These are phyloP conservation scores for Hypoxylon lienhwacheense DNA, from an alignment of 495 filamentous ascomycete genomes.

Conservation along the genomic window DNA sequence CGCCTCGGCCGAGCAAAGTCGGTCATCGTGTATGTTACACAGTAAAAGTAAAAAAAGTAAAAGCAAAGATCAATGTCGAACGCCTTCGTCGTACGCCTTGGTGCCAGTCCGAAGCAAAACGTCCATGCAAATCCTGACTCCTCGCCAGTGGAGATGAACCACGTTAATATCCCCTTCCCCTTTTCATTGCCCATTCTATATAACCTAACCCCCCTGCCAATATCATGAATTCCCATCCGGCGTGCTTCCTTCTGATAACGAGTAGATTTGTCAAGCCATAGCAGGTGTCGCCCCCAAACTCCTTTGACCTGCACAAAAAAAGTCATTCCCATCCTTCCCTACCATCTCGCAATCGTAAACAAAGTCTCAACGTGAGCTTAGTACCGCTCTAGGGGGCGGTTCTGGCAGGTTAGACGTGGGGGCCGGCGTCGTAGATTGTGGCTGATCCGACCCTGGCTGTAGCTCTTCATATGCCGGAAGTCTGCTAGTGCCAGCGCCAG, in stretches of 20 bases:
- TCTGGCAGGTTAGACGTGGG: slow-evolving; percentile 19
- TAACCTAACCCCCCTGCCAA: neutral
- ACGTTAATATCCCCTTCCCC: slow-evolving; percentile 6
- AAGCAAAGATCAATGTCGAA: too few relatives aligned
- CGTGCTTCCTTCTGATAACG: neutral
- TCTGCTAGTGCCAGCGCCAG: slow-evolving; percentile 21
- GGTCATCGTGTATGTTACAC: too few relatives aligned
- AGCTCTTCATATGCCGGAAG: slow-evolving; percentile 31
- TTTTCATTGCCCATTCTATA: slow-evolving; percentile 16
- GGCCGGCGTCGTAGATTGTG: slow-evolving; percentile 6
- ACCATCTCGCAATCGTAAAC: neutral
- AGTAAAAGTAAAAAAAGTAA: too few relatives aligned
- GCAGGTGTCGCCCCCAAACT: slow-evolving; percentile 15
- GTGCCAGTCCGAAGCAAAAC: neutral
- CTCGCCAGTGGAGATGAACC: neutral
- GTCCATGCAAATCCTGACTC: slow-evolving; percentile 2
- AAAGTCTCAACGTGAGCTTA: slow-evolving; percentile 12
- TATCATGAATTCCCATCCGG: slow-evolving; percentile 2
- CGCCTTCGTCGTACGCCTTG: slow-evolving; percentile 8
- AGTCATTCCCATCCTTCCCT: neutral
- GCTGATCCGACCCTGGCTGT: slow-evolving; percentile 1
- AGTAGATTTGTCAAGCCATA: neutral
- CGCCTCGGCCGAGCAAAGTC: too few relatives aligned
- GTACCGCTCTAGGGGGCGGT: slow-evolving; percentile 30
- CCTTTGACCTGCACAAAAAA: slow-evolving; percentile 10